Conservation (phyloP, 108 stramenopile genomes). For the Nitzschia palea region DNA sequence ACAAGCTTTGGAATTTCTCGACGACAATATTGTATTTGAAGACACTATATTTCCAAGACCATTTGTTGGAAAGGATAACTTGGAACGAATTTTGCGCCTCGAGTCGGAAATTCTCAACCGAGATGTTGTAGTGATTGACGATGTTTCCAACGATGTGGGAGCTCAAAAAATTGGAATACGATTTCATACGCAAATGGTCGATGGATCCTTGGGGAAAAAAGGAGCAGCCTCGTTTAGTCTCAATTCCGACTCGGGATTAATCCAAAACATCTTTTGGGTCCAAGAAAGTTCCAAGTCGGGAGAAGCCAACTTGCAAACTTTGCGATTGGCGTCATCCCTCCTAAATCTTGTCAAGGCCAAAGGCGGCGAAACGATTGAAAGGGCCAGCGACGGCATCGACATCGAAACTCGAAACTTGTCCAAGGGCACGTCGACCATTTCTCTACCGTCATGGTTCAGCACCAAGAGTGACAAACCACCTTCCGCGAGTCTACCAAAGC, state of each 20-base stretch:
- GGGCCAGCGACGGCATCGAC: neutral
- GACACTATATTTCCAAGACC: conserved; percentile 20
- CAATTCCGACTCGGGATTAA: conserved; percentile 10
- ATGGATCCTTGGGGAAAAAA: neutral
- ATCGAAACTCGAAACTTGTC: neutral
- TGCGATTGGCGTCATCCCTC: conserved; percentile 22
- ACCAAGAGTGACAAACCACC: neutral
- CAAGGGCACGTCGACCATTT: neutral
- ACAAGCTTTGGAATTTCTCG: conserved; percentile 12
- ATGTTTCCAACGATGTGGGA: conserved; percentile 12
- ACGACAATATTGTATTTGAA: conserved; percentile 14
- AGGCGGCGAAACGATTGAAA: neutral
- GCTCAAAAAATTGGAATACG: conserved; percentile 14
- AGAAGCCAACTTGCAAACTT: conserved; percentile 27
- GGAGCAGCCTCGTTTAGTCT: conserved; percentile 27
- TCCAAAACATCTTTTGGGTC: conserved; percentile 18
- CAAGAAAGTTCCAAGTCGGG: conserved; percentile 30
- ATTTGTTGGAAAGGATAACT: neutral
- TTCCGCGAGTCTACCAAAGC: conserved; percentile 30
- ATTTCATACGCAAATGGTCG: conserved; percentile 18
- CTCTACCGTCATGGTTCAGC: neutral
- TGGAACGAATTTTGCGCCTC: conserved; percentile 22
- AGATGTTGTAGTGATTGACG: conserved; percentile 6
- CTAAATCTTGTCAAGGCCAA: neutral
- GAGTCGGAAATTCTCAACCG: neutral